Evolutionary conservation across 495 filamentous ascomycete genomes (phyloP).

Genomic region (Trichoderma gamsii): DNA sequence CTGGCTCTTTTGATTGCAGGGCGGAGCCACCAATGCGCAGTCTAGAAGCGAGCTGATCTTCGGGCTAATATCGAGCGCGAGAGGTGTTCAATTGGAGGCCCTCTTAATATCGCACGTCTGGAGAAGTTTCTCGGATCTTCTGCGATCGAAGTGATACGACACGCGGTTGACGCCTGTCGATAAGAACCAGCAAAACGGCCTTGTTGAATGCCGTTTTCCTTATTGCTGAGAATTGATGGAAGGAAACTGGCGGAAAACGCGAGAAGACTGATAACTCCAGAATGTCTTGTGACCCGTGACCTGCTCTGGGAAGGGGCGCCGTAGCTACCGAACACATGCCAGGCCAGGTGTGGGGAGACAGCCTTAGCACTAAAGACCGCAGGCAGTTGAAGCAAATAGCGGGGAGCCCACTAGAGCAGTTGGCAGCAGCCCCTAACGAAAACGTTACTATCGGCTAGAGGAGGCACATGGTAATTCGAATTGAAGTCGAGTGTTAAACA

Average conservation of each 20-base stretch:
- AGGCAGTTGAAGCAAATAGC: background rate
- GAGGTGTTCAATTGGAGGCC: background rate
- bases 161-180: constrained; percentile 10
- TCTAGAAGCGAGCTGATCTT: constrained; percentile 8
- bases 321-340: background rate
- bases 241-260: background rate
- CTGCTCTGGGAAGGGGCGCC: constrained; percentile 11
- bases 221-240: background rate
- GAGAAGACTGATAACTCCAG: background rate
- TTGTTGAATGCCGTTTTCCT: constrained; percentile 7
- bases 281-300: background rate
- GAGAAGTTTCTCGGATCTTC: background rate
- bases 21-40: constrained; percentile 10
- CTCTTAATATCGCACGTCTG: background rate
- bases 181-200: background rate
- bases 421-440: background rate
- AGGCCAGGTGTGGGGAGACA: background rate
- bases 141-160: background rate
- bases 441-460: constrained; percentile 5
- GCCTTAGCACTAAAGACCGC: background rate
- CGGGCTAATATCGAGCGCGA: constrained; percentile 3
- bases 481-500: background rate
- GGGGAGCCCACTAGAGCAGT: background rate
- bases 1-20: background rate
- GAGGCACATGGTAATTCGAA: background rate